A percentile compares a stretch with the other conserved stretches of the same genome.
Evolutionary conservation across 768 basidiomycete species (phyloP).

Genomic region (Pisolithus orientalis): DNA sequence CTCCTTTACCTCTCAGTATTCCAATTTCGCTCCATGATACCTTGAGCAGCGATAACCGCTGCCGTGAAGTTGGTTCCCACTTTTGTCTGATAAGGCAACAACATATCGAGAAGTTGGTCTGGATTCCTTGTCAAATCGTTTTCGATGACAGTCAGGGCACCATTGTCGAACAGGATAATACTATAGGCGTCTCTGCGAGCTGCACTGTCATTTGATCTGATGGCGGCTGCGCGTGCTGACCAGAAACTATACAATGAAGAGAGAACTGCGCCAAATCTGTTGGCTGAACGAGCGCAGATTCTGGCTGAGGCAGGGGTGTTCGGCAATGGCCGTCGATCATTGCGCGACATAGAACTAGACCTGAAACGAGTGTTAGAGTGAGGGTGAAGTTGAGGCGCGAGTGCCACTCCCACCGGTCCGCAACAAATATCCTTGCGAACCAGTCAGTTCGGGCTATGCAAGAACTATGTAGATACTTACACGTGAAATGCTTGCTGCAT

Average conservation of each 20-base stretch:
- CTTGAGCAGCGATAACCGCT: constrained; percentile 30
- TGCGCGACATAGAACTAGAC: constrained; percentile 38
- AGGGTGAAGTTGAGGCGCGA: constrained; percentile 25
- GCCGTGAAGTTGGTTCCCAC: constrained; percentile 36
- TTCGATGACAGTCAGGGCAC: constrained; percentile 15
- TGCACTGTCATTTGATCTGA: constrained; percentile 25
- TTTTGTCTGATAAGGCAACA: constrained; percentile 25
- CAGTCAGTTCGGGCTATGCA: constrained; percentile 1
- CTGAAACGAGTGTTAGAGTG: constrained; percentile 31
- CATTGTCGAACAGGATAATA: constrained; percentile 37
- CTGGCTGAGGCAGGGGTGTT: constrained; percentile 30
- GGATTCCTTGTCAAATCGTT: constrained; percentile 40
- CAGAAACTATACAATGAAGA: constrained; percentile 47
- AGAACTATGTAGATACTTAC: constrained; percentile 28
- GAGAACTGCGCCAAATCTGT: constrained; percentile 49
- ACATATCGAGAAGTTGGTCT: constrained; percentile 30
- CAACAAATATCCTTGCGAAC: constrained; percentile 42
- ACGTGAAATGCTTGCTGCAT: constrained; percentile 49
- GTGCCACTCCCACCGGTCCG: constrained; percentile 35
- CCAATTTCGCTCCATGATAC: constrained; percentile 37
- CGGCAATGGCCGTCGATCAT: constrained; percentile 35
- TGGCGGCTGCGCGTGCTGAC: constrained; percentile 36
- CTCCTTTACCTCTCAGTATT: constrained; percentile 35
- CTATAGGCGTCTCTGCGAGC: constrained; percentile 34
- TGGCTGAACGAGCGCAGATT: constrained; percentile 29